These are phyloP conservation scores for Yueomyces sp. DNA, from an alignment of 805 yeast species.

Conservation along the genomic window DNA sequence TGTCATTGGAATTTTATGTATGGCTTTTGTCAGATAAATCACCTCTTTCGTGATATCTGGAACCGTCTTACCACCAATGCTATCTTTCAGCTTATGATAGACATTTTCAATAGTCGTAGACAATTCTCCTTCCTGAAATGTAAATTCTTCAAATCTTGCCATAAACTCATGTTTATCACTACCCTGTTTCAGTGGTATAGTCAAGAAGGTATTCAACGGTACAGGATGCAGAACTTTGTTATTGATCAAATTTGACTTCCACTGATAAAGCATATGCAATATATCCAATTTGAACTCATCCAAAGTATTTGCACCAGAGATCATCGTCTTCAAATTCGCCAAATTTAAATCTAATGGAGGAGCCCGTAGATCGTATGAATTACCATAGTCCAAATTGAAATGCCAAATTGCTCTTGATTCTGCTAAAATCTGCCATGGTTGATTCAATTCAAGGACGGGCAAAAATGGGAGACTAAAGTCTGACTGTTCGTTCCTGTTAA, in stretches of 20 bases:
- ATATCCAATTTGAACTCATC: slow-evolving; percentile 13
- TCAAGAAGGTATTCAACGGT: slow-evolving; percentile 13
- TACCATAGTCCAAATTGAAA: slow-evolving; percentile 19
- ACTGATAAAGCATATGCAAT: slow-evolving; percentile 5
- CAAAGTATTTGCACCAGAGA: slow-evolving; percentile 23
- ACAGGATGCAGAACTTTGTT: slow-evolving; percentile 9
- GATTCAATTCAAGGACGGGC: slow-evolving; percentile 36
- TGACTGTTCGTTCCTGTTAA: slow-evolving; percentile 9
- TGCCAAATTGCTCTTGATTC: slow-evolving; percentile 72
- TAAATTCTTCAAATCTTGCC: slow-evolving; percentile 14
- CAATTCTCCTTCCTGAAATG: slow-evolving; percentile 15
- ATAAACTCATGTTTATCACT: slow-evolving; percentile 14
- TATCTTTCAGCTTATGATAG: not conserved
- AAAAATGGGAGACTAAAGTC: slow-evolving; percentile 45
- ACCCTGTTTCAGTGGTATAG: slow-evolving; percentile 16
- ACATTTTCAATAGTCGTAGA: slow-evolving; percentile 5
- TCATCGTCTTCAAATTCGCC: slow-evolving; percentile 24
- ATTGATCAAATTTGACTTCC: slow-evolving; percentile 10
- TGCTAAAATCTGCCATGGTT: slow-evolving; percentile 36
- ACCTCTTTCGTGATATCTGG: not conserved
- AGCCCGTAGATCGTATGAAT: slow-evolving; percentile 30
- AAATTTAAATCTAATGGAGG: slow-evolving; percentile 31
- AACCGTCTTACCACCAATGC: not conserved
- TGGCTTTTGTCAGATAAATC: slow-evolving; percentile 11
- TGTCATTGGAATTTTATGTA: slow-evolving; percentile 27